phyloP scores from a whole-genome alignment of 148 eudicot genomes.

The Nyssa sinensis region DNA sequence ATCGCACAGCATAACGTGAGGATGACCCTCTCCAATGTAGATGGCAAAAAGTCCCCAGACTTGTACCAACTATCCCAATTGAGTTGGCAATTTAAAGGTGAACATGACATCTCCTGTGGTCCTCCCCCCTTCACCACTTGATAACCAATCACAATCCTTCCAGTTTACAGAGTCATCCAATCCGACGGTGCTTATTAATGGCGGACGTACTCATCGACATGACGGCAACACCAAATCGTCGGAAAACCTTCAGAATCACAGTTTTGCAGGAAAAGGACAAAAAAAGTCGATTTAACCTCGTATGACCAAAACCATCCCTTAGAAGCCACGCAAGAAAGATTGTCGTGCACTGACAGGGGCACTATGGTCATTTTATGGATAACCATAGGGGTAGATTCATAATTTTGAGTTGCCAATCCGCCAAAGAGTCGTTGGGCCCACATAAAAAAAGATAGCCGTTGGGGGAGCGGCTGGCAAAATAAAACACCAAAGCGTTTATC shows the following conservation, averaged over 20 bases:
- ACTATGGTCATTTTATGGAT: not conserved
- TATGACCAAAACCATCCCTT: not conserved
- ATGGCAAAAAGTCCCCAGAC: not conserved
- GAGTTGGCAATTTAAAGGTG: not conserved
- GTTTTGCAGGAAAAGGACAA: not conserved
- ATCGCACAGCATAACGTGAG: not conserved
- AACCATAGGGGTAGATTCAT: not conserved
- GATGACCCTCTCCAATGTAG: not conserved
- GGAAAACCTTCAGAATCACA: not conserved
- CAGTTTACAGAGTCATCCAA: not conserved
- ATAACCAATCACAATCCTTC: not conserved
- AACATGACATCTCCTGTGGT: no score
- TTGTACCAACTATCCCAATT: not conserved
- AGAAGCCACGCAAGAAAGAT: not conserved
- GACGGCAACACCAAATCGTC: not conserved
- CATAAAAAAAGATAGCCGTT: constrained; percentile 37
- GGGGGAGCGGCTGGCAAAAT: constrained; percentile 13
- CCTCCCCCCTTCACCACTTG: not conserved
- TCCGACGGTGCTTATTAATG: not conserved
- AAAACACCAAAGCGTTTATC: not conserved
- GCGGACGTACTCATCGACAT: not conserved
- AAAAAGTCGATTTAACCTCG: not conserved
- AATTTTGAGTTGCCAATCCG: not conserved
- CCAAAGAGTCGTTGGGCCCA: not conserved
- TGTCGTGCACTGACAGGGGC: not conserved